Evolutionary conservation across 495 filamentous ascomycete genomes (phyloP), one percentile per base, ranked within the genome.

Genomic region (Rostrohypoxylon terebratum): DNA sequence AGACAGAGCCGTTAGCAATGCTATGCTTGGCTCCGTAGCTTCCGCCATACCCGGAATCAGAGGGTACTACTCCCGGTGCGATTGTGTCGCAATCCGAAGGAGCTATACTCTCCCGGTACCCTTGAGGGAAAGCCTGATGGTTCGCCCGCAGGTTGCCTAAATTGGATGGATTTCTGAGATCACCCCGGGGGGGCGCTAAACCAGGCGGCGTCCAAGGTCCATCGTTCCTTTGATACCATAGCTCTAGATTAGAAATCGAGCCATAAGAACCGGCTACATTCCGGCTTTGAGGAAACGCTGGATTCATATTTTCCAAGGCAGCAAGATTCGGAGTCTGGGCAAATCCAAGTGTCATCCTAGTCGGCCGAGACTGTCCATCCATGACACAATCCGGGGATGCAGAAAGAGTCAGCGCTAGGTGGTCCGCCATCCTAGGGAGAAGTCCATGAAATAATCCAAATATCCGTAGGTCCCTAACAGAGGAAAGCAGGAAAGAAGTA

Each of bases 1-100:
- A 82, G 7, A 86, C 80, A 0, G 88, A 90, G 8, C 78, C 81
- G 10, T 85, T 83, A 0, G 82, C 81, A 51, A 81, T 75, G 59
- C 81, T 83, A 14, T 75, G 77, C 21, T 76, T 78, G 18, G 72
- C 61, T 16, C 59, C 64, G 55, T 77, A 76, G 60, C 86, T 90
- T 9, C 83, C 87, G 70, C 83, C 87, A 75, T 92, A 92, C 13
- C 87, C 90, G 6, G 91, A 92, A 73, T 93, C 91, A 1, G 84
- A 87, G 1, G 82, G 80, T 23, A 83, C 72, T 9, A 82, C 80
- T 14, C 83, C 81, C 33, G 83, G 84, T 40, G 79, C 81, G 62
- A 88, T 81, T 20, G 87, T 88, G 33, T 84, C 89, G 48, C 79
- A 82, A 60, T 92, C 90, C 2, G 89, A 91, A 8, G 79, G 77